Conservation (phyloP, 2,329 filamentous ascomycete genomes). For the Lecanicillium sp. region DNA sequence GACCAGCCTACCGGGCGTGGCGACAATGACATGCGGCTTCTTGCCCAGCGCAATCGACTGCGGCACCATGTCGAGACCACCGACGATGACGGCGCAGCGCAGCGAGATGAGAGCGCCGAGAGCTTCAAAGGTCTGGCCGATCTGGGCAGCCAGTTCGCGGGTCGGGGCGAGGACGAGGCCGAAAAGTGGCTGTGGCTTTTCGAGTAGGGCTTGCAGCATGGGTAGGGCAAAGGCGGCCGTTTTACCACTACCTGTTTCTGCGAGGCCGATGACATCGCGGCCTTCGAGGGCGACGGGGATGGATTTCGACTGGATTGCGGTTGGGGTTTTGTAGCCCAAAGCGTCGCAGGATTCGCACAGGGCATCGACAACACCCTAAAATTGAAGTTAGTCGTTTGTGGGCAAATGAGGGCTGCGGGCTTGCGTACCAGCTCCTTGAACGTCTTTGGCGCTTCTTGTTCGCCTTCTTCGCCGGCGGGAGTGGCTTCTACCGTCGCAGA, state of each 20-base stretch:
- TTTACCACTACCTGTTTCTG: conserved; percentile 93
- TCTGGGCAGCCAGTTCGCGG: conserved; percentile 87
- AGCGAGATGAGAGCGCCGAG: conserved; percentile 84
- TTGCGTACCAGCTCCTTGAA: conserved; percentile 55
- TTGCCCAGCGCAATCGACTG: conserved; percentile 90
- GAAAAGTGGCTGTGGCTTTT: conserved; percentile 78
- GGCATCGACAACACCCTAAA: conserved; percentile 70
- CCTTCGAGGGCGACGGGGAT: conserved; percentile 75
- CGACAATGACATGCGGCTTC: conserved; percentile 89
- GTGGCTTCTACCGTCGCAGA: conserved; percentile 26
- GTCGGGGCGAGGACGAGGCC: conserved; percentile 90
- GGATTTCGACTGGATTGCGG: conserved; percentile 78
- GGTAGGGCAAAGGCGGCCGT: conserved; percentile 92
- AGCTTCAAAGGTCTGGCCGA: conserved; percentile 79
- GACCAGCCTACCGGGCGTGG: conserved; percentile 79
- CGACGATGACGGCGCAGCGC: conserved; percentile 77
- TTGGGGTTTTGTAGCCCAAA: conserved; percentile 78
- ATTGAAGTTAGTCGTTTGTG: conserved; percentile 12
- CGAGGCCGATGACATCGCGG: conserved; percentile 85
- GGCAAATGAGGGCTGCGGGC: neutral
- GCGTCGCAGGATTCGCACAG: conserved; percentile 81
- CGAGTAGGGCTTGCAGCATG: conserved; percentile 83
- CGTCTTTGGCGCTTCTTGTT: conserved; percentile 42
- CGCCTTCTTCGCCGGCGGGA: conserved; percentile 21
- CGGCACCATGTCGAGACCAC: conserved; percentile 91